Conservation (phyloP, 805 yeast genomes). For the Pichia thaimueangensis region DNA sequence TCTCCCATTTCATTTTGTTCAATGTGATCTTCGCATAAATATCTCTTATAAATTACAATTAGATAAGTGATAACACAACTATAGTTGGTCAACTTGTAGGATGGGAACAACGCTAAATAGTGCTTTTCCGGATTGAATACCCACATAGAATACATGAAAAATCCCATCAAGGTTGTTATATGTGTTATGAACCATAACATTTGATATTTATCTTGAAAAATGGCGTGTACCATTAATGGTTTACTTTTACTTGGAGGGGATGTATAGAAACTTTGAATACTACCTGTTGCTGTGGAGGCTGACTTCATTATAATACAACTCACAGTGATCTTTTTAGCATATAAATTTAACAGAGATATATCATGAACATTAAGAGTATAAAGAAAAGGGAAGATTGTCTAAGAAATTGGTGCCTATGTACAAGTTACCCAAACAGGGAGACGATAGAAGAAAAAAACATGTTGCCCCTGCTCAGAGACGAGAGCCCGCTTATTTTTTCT, state of each 20-base stretch:
- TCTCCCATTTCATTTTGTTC: neutral
- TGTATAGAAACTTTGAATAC: conserved; percentile 1
- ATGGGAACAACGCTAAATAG: conserved; percentile 10
- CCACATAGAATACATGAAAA: conserved; percentile 13
- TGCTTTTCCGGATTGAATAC: conserved; percentile 10
- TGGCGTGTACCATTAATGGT: neutral
- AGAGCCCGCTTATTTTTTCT: neutral
- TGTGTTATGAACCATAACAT: conserved; percentile 4
- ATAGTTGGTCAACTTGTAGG: conserved; percentile 19
- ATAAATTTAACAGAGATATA: too few relatives aligned
- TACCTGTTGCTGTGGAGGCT: neutral
- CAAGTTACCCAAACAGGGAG: neutral
- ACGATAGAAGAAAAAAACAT: neutral
- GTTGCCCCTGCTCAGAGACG: conserved; percentile 4
- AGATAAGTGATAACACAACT: conserved; percentile 27
- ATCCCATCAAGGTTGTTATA: conserved; percentile 11
- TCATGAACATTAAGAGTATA: too few relatives aligned
- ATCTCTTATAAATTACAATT: conserved; percentile 25
- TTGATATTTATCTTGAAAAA: conserved; percentile 3
- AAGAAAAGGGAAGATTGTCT: too few relatives aligned
- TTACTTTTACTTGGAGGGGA: neutral
- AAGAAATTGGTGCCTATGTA: conserved; percentile 1
- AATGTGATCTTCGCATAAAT: conserved; percentile 14
- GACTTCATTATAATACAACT: too few relatives aligned
- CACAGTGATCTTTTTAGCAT: too few relatives aligned